Base-by-base conservation (phyloP, 2,329 filamentous ascomycete genomes). In the Anisogramma anomala region DNA sequence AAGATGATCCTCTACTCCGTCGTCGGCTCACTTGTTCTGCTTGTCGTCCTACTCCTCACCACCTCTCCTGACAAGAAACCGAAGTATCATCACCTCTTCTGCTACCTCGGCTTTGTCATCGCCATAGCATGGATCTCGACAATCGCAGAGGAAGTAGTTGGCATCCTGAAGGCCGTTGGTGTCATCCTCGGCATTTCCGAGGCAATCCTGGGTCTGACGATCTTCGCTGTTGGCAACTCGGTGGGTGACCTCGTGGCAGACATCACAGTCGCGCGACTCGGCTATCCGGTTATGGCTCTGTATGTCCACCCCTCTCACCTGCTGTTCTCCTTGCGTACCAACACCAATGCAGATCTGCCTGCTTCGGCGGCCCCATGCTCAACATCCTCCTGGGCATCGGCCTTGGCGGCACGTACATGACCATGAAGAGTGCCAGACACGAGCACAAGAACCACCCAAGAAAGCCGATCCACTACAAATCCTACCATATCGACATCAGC, bases 291-390 rank as follows among this genome's bases (percentile, higher is more conserved):
- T 48, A 98, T 98, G 91, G 91, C 91, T 28, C 55, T 82, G 69
- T 76, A 60, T 62, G 72, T 71, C 10, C 36, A 26, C 4, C 18
- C 23, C 11, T 20, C 15, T 32, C 17, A 41, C 37, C 23, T 22
- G 22, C 27, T 17, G 9, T 25, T 11, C 11, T 10, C 20, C 3
- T 3, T 28, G 27, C 25, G 33, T 19, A 46, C 56, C 61, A 51
- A 58, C 48, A 20, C 19, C 23, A 27, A 28, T 26, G 33, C 47
- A 77, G 72, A 30, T 88, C 84, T 25, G 91, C 91, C 4, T 98
- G 91, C 58, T 95, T 98, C 58, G 91, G 91, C n/a, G 93, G 91
- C 0, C 91, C 91, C 0, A 89, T 98, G 86, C 74, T 98, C 30
- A 98, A 98, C 53, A 98, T 98, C 48, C 66, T 98, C 0, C 74